These are phyloP conservation scores for Eimeria tenella DNA, from an alignment of 169 alveolate genomes.

Conservation along the genomic window DNA sequence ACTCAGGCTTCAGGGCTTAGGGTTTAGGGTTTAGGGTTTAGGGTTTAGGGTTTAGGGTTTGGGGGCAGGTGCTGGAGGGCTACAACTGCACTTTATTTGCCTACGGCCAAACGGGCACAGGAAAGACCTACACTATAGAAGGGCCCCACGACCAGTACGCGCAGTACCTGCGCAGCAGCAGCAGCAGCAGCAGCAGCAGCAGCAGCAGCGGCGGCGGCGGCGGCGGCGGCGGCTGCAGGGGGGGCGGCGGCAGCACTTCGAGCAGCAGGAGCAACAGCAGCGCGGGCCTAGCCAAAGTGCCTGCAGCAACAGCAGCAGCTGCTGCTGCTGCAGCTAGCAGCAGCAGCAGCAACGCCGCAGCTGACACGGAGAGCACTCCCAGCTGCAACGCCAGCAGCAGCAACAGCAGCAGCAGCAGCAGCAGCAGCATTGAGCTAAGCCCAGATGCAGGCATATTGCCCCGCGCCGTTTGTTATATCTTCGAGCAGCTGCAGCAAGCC, in stretches of 20 bases:
- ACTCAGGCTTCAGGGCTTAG: no score
- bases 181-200: conserved; percentile 24
- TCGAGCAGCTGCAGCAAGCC: conserved; percentile 82
- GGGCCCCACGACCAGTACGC: conserved; percentile 52
- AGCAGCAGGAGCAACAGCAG: neutral
- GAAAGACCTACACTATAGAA: conserved; percentile 71
- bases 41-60: conserved; percentile 1
- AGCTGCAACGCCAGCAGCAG: neutral
- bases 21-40: neutral
- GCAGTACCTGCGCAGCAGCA: neutral
- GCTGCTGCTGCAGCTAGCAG: neutral
- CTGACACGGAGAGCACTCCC: neutral
- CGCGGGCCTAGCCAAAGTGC: neutral
- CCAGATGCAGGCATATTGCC: conserved; percentile 34
- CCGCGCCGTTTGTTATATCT: conserved; percentile 78
- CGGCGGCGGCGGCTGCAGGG: neutral
- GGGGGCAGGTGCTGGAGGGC: conserved; percentile 86
- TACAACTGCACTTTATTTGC: conserved; percentile 84
- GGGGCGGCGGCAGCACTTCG: neutral
- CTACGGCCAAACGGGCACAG: conserved; percentile 79
- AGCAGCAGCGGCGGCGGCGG: neutral
- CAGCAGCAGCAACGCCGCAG: neutral
- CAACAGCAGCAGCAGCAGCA: neutral
- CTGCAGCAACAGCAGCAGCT: neutral
- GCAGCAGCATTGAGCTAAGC: conserved; percentile 6